Evolutionary conservation across 2,329 filamentous ascomycete genomes (phyloP).

Genomic region (Pseudogymnoascus sp.): DNA sequence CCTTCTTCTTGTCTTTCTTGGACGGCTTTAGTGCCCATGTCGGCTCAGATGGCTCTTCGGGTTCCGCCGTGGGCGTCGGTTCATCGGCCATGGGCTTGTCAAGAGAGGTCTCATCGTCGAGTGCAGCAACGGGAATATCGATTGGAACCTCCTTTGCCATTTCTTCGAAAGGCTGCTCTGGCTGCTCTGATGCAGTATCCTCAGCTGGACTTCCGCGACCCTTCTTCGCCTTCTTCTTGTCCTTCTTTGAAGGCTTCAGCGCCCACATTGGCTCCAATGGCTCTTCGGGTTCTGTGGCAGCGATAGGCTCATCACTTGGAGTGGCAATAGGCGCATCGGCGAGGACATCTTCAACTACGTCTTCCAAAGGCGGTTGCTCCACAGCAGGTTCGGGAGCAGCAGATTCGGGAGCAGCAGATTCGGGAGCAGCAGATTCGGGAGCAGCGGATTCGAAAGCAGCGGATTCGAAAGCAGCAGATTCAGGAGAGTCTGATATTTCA

Average conservation of each 20-base stretch:
- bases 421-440: not conserved
- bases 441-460: not conserved
- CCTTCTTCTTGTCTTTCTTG: constrained; percentile 11
- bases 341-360: not conserved
- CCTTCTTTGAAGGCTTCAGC: constrained; percentile 3
- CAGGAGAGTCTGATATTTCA: not conserved
- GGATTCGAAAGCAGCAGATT: not conserved
- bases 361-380: not conserved
- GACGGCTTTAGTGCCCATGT: not conserved
- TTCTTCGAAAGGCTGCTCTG: not conserved
- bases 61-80: not conserved
- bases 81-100: not conserved
- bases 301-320: constrained; percentile 1
- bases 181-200: not conserved
- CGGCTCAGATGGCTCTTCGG: not conserved
- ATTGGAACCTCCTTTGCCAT: not conserved
- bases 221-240: constrained; percentile 9
- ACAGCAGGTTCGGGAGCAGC: not conserved
- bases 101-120: not conserved
- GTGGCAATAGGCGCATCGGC: not conserved
- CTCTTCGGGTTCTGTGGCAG: constrained; percentile 14
- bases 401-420: not conserved
- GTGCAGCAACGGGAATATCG: not conserved
- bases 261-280: constrained; percentile 13
- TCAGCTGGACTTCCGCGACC: not conserved